Evolutionary conservation across 352 stramenopile species (phyloP).

Genomic region (Lagenidium giganteum): DNA sequence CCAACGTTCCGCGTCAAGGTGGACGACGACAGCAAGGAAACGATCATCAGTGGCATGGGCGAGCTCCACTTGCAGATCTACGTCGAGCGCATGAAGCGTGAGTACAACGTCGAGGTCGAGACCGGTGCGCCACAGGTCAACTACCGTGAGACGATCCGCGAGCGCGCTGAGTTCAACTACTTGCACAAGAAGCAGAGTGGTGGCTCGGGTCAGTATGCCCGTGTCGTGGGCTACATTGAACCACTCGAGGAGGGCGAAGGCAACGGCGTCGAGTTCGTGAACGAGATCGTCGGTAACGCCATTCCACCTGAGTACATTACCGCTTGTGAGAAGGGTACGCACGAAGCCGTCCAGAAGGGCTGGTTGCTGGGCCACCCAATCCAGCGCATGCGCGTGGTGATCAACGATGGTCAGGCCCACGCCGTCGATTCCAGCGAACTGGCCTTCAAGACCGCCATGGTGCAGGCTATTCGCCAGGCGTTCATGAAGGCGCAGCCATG

Average conservation of each 20-base stretch:
- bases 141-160: conserved; percentile 97
- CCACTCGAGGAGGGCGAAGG: conserved; percentile 82
- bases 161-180: conserved; percentile 96
- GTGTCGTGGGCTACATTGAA: conserved; percentile 98
- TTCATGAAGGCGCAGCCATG: conserved; percentile 91
- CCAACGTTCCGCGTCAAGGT: conserved; percentile 96
- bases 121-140: conserved; percentile 95
- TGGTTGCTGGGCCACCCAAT: conserved; percentile 96
- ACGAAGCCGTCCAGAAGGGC: conserved; percentile 94
- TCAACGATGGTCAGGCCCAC: conserved; percentile 93
- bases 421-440: conserved; percentile 98
- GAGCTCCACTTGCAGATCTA: conserved; percentile 99
- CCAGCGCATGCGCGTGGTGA: conserved; percentile 75
- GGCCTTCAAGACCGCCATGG: conserved; percentile 96
- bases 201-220: conserved; percentile 95
- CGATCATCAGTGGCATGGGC: conserved; percentile 98
- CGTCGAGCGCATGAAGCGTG: conserved; percentile 97
- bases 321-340: conserved; percentile 96
- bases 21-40: conserved; percentile 98
- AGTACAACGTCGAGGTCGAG: conserved; percentile 95
- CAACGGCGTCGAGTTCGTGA: conserved; percentile 93
- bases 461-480: conserved; percentile 92
- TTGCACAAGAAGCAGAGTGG: conserved; percentile 99
- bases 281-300: conserved; percentile 97
- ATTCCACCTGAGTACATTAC: conserved; percentile 99